A percentile compares a stretch with the other conserved stretches of the same genome.
phyloP scores from a whole-genome alignment of 371 early-diverging fungal species.

The Mucor ambiguus region DNA sequence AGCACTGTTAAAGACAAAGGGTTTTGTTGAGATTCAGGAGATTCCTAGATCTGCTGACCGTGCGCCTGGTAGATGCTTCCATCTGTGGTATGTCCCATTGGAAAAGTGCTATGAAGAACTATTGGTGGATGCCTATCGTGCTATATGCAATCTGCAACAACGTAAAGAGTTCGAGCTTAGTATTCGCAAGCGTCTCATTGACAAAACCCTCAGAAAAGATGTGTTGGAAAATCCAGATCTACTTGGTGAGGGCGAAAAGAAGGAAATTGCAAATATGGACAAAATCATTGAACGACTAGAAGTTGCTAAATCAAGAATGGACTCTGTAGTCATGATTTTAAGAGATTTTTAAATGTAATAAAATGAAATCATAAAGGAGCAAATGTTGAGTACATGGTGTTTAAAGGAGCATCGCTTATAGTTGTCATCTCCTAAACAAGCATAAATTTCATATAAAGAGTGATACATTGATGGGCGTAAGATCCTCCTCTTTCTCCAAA shows the following conservation, averaged over 20 bases:
- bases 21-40: slow-evolving; percentile 86
- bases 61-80: slow-evolving; percentile 83
- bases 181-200: slow-evolving; percentile 63
- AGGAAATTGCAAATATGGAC: slow-evolving; percentile 55
- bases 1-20: slow-evolving; percentile 64
- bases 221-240: slow-evolving; percentile 63
- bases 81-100: slow-evolving; percentile 79
- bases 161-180: slow-evolving; percentile 65
- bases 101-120: slow-evolving; percentile 65
- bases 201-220: slow-evolving; percentile 79
- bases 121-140: slow-evolving; percentile 64
- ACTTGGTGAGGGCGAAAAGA: slow-evolving; percentile 62
- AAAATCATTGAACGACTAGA: slow-evolving; percentile 58
- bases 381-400: neutral
- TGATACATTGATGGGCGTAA: neutral
- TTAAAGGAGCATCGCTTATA: neutral
- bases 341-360: slow-evolving; percentile 60
- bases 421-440: neutral
- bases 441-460: neutral
- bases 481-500: neutral
- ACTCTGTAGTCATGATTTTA: slow-evolving; percentile 68
- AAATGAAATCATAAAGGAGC: neutral
- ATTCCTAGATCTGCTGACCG: slow-evolving; percentile 88
- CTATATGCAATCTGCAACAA: slow-evolving; percentile 70
- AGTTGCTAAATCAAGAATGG: slow-evolving; percentile 64